A percentile compares a stretch with the other conserved stretches of the same genome.
These are phyloP conservation scores for Beauveria rudraprayagi DNA, from an alignment of 2,329 filamentous ascomycete species.

Conservation along the genomic window DNA sequence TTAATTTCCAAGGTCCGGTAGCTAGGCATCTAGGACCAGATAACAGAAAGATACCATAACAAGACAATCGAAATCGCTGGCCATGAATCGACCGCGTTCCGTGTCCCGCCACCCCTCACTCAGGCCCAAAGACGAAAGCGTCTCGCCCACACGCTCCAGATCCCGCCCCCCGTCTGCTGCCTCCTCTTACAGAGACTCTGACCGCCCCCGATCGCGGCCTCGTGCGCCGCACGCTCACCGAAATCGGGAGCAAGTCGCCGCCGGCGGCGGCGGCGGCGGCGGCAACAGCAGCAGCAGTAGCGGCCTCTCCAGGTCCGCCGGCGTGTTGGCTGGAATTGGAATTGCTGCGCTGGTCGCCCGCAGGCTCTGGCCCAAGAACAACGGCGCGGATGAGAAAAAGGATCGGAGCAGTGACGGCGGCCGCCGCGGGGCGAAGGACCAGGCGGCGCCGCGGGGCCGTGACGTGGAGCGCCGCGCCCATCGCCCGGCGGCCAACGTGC, in stretches of 20 bases:
- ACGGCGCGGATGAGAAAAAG: background rate
- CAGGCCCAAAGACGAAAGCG: background rate
- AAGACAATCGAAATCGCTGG: background rate
- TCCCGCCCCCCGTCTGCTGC: background rate
- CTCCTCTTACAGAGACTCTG: background rate
- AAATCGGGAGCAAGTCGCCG: background rate
- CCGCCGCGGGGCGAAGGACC: background rate
- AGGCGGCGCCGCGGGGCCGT: background rate
- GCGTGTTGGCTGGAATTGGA: constrained; percentile 27
- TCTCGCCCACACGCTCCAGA: constrained; percentile 1
- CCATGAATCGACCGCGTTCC: constrained; percentile 11
- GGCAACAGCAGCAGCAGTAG: background rate
- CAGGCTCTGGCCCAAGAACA: constrained; percentile 28
- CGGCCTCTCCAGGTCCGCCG: constrained; percentile 19
- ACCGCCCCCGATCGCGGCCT: background rate
- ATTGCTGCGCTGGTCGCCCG: constrained; percentile 27
- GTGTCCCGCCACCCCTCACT: constrained; percentile 5
- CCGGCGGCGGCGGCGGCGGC: no score
- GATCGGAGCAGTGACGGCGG: background rate
- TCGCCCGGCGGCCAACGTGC: background rate
- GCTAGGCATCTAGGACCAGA: background rate
- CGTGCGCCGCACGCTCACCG: background rate
- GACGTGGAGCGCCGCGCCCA: background rate
- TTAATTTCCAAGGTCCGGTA: no score
- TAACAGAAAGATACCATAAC: background rate